Base-by-base conservation (phyloP, 176 grass and related monocot genomes). In the Elymus sibiricus region DNA sequence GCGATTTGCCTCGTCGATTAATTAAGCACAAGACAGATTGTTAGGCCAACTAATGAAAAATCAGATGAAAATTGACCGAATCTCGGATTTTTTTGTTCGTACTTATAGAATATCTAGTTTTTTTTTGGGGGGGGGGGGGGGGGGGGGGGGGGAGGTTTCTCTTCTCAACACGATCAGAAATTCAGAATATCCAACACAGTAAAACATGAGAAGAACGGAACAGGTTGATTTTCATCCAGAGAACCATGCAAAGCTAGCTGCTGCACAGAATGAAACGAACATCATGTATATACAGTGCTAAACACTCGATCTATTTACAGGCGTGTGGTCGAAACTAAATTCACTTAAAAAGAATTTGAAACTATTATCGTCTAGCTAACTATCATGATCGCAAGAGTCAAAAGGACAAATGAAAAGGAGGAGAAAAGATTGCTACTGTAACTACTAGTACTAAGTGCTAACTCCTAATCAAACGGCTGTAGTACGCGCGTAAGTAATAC, bases 281-380 rank as follows among this genome's bases (percentile, higher is more conserved):
- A 22, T 56, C 19, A 22, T 53, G 38, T 3, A 21, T 8, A 22
- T 22, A 1, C 7, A 15, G n/a, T 60, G 53, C 21, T 46, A 83
- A 64, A 31, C 2, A 29, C 29, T 79, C 27, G 2, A 25, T 26
- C 12, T 80, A 91, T 91, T 87, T 22, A 84, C 85, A 91, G 38
- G 81, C 44, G 44, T 31, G 42, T 4, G 46, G 19, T 68, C 59
- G 26, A 8, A 79, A 67, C 51, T 55, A 21, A 19, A 5, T 47
- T 15, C 4, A 49, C 46, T 55, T 46, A 7, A 72, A 72, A 64
- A 49, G 22, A 85, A 85, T 65, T 73, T 19, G 66, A 85, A 56
- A 32, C 15, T 22, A 44, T 31, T 2, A 17, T 17, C 47, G 47
- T 17, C 47, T 51, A 53, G 15, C 16, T 53, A 19, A 53, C 49